These are phyloP conservation scores for Rhodosporidiobolus odoratus DNA, from an alignment of 768 basidiomycete species.

Conservation along the genomic window DNA sequence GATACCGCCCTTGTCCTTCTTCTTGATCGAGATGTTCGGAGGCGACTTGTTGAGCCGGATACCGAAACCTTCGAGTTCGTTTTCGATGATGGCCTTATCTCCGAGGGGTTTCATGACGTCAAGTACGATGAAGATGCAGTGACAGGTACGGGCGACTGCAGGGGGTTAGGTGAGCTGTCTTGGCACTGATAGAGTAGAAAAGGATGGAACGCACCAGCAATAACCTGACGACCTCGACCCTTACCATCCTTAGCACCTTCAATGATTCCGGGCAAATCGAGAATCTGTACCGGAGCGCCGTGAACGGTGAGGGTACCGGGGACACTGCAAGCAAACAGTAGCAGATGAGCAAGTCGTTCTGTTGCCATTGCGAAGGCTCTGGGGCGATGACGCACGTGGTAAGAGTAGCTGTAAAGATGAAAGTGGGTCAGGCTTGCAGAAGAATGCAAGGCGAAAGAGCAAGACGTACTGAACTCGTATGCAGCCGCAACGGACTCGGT, in stretches of 20 bases:
- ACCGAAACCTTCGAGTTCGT: constrained; percentile 91
- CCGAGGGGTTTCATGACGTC: constrained; percentile 97
- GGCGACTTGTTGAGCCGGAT: constrained; percentile 81
- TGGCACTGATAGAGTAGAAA: not conserved
- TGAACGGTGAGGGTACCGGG: constrained; percentile 92
- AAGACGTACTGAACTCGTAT: constrained; percentile 70
- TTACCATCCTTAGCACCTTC: constrained; percentile 95
- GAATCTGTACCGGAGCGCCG: constrained; percentile 89
- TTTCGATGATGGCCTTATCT: constrained; percentile 70
- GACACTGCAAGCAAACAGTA: constrained; percentile 74
- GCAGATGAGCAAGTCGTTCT: not conserved
- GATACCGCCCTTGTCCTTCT: constrained; percentile 74
- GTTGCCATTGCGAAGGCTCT: not conserved
- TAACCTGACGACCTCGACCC: constrained; percentile 86
- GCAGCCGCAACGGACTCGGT: constrained; percentile 93
- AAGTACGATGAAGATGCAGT: constrained; percentile 95
- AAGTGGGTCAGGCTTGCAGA: not conserved
- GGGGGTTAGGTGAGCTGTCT: constrained; percentile 10
- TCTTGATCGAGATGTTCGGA: constrained; percentile 61
- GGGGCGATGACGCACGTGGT: constrained; percentile 6
- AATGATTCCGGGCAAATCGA: constrained; percentile 69
- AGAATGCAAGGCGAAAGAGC: not conserved
- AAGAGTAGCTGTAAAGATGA: constrained; percentile 6
- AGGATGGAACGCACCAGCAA: constrained; percentile 46
- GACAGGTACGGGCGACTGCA: constrained; percentile 90